Percentiles rank a stretch among this genome's conserved stretches.
Evolutionary conservation across 768 basidiomycete species (phyloP).

Genomic region (Tubosaeta sp.): DNA sequence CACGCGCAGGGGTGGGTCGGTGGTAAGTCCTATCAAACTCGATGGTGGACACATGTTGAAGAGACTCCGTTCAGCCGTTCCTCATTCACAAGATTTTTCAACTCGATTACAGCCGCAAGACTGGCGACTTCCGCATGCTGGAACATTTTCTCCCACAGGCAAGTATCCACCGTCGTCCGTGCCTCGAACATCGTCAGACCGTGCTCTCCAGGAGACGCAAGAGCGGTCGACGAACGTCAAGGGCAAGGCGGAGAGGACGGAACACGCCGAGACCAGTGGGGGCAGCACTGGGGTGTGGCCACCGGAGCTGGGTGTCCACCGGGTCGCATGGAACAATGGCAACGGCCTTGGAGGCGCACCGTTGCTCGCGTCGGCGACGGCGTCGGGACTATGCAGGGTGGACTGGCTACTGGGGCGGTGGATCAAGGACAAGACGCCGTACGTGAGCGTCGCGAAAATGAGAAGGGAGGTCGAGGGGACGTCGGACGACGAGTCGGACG

Average conservation of each 20-base stretch:
- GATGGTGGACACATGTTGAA: not conserved
- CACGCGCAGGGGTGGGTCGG: conserved; percentile 64
- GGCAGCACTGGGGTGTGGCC: conserved; percentile 64
- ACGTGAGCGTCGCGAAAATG: conserved; percentile 56
- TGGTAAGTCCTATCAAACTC: conserved; percentile 43
- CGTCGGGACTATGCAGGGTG: conserved; percentile 80
- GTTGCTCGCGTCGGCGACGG: conserved; percentile 75
- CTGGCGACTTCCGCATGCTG: conserved; percentile 79
- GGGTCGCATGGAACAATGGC: conserved; percentile 76
- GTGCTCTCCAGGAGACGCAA: conserved; percentile 42
- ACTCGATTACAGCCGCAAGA: conserved; percentile 79
- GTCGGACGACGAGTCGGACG: conserved; percentile 35
- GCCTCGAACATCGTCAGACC: not conserved
- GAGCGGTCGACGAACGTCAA: conserved; percentile 33
- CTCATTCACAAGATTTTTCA: conserved; percentile 78
- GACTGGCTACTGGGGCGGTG: conserved; percentile 79
- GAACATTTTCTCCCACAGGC: conserved; percentile 81
- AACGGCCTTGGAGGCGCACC: conserved; percentile 58
- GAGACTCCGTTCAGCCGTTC: conserved; percentile 48
- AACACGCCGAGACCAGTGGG: conserved; percentile 13
- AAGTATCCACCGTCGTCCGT: not conserved
- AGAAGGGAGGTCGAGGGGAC: conserved; percentile 49
- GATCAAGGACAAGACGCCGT: conserved; percentile 62
- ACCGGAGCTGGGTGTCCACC: conserved; percentile 69
- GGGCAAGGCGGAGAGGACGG: conserved; percentile 25